These are phyloP conservation scores for Cladosporium velox DNA, from an alignment of 2,329 filamentous ascomycete genomes.

Conservation along the genomic window DNA sequence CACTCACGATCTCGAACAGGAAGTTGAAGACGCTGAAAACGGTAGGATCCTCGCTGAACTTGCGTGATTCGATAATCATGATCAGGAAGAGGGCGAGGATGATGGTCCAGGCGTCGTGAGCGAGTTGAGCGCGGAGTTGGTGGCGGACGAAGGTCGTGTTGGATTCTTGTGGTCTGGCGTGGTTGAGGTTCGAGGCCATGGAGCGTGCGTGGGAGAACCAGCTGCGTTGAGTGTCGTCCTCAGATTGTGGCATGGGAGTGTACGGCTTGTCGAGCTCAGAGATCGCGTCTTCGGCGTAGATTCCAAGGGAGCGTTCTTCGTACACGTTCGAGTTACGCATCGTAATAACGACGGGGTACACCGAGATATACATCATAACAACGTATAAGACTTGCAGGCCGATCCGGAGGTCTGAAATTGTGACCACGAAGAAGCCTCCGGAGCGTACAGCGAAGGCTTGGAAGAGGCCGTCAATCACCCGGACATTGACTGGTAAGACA, in stretches of 20 bases:
- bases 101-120: constrained; percentile 50
- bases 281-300: constrained; percentile 49
- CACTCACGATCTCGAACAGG: constrained; percentile 49
- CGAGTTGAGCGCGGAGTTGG: constrained; percentile 50
- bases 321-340: constrained; percentile 64
- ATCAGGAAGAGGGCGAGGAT: constrained; percentile 49
- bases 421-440: constrained; percentile 54
- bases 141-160: constrained; percentile 44
- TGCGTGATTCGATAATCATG: constrained; percentile 45
- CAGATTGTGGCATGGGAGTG: constrained; percentile 28
- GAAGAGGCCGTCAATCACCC: constrained; percentile 60
- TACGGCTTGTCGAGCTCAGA: constrained; percentile 30
- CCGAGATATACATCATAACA: constrained; percentile 67
- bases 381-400: constrained; percentile 60
- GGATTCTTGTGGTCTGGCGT: constrained; percentile 23
- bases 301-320: constrained; percentile 62
- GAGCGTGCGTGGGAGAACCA: constrained; percentile 22
- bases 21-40: constrained; percentile 48
- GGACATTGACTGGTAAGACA: constrained; percentile 47
- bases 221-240: background rate
- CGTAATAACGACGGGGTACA: constrained; percentile 62
- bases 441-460: constrained; percentile 57
- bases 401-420: constrained; percentile 51
- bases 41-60: constrained; percentile 40
- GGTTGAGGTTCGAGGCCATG: constrained; percentile 16